These are phyloP conservation scores for Podila verticillata DNA, from an alignment of 192 early-diverging fungal genomes.

Conservation along the genomic window DNA sequence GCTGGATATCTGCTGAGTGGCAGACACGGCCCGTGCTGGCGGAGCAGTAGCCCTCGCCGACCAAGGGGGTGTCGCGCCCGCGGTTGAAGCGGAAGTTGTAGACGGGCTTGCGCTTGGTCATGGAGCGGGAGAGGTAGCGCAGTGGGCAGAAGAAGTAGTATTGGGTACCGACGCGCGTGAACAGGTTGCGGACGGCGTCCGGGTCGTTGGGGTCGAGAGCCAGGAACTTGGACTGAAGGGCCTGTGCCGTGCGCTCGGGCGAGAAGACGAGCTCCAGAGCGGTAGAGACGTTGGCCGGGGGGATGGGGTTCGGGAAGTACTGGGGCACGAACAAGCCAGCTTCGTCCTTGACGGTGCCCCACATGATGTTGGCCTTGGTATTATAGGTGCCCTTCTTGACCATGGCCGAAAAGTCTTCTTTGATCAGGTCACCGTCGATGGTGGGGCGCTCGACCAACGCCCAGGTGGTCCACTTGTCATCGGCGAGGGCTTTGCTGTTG, in stretches of 20 bases:
- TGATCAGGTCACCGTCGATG: conserved; percentile 37
- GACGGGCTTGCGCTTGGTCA: conserved; percentile 16
- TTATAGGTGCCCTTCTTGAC: conserved; percentile 48
- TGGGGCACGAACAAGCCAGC: conserved; percentile 21
- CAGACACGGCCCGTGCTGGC: conserved; percentile 14
- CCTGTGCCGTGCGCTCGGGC: not conserved
- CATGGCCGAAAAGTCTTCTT: conserved; percentile 32
- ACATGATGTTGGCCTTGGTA: conserved; percentile 46
- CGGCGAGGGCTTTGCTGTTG: conserved; percentile 13
- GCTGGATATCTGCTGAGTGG: conserved; percentile 22
- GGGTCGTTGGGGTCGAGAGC: conserved; percentile 11
- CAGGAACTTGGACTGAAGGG: conserved; percentile 7
- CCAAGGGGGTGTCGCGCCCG: conserved; percentile 17
- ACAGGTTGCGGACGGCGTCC: conserved; percentile 15
- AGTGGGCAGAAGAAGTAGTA: conserved; percentile 44
- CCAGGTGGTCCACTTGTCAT: conserved; percentile 25
- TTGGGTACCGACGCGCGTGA: conserved; percentile 16
- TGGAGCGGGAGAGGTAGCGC: conserved; percentile 15
- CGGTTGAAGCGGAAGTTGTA: conserved; percentile 48
- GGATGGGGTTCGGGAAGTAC: conserved; percentile 23
- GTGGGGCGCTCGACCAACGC: conserved; percentile 22
- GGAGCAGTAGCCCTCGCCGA: conserved; percentile 9
- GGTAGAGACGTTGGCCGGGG: not conserved
- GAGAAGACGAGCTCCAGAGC: not conserved
- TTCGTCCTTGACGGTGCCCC: conserved; percentile 31